phyloP scores from a whole-genome alignment of 257 asterid genomes.

The Nicotiana obtusifolia region DNA sequence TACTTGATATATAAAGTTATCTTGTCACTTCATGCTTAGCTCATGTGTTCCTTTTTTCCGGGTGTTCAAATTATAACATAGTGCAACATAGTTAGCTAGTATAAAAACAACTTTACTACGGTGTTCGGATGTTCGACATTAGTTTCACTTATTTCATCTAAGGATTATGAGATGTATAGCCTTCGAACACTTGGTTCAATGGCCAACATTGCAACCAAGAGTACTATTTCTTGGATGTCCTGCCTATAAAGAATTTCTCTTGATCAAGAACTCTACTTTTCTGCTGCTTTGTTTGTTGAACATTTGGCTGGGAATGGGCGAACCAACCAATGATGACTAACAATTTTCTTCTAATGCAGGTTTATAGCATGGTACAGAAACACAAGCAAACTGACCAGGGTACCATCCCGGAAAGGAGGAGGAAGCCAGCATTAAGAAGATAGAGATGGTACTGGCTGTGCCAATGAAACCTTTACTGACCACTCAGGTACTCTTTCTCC shows the following conservation, averaged over 20 bases:
- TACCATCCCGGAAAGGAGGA: constrained; percentile 35
- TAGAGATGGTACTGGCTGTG: constrained; percentile 12
- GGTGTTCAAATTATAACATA: background rate
- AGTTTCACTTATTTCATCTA: background rate
- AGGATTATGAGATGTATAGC: background rate
- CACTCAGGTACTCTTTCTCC: background rate
- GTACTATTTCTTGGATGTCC: background rate
- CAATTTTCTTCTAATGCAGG: constrained; percentile 43
- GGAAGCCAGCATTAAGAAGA: constrained; percentile 15
- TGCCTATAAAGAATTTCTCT: background rate
- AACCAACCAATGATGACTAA: background rate
- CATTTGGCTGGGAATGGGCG: constrained; percentile 6
- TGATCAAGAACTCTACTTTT: background rate
- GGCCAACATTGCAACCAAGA: background rate
- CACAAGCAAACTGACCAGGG: constrained; percentile 44
- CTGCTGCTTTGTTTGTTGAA: background rate
- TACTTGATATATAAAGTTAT: background rate
- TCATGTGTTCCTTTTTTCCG: background rate
- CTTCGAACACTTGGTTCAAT: background rate
- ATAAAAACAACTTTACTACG: background rate
- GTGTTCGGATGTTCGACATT: background rate
- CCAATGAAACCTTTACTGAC: background rate
- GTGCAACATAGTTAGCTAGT: background rate
- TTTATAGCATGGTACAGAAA: constrained; percentile 63
- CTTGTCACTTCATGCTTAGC: background rate